Evolutionary conservation across 768 basidiomycete species (phyloP).

Genomic region (Hericium alpestre): DNA sequence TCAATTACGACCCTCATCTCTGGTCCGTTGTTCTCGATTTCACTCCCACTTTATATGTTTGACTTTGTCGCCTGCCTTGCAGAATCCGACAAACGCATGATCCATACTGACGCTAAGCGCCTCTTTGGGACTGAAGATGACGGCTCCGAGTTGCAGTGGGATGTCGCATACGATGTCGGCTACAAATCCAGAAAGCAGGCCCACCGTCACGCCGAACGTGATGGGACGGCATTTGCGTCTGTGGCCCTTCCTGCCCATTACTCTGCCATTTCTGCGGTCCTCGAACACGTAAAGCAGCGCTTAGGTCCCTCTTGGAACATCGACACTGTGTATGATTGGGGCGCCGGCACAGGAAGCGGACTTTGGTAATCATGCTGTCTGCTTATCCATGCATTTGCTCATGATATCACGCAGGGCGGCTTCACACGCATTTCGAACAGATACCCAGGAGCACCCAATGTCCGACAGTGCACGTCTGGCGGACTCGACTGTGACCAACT

Average conservation of each 20-base stretch:
- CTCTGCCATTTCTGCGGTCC: constrained; percentile 66
- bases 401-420: constrained; percentile 44
- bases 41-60: neutral
- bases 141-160: constrained; percentile 35
- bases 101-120: constrained; percentile 64
- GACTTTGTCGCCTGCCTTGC: neutral
- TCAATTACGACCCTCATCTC: constrained; percentile 59
- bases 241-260: constrained; percentile 83
- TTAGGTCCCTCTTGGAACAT: constrained; percentile 52
- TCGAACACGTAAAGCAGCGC: constrained; percentile 55
- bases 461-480: constrained; percentile 26
- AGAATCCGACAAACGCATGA: constrained; percentile 54
- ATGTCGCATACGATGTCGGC: constrained; percentile 38
- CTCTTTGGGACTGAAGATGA: constrained; percentile 40
- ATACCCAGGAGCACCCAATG: constrained; percentile 12
- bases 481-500: constrained; percentile 46
- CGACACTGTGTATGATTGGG: constrained; percentile 71
- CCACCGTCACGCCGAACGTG: constrained; percentile 48
- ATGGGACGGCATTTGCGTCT: constrained; percentile 78
- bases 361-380: constrained; percentile 47
- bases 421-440: constrained; percentile 49
- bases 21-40: constrained; percentile 27
- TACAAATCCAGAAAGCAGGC: constrained; percentile 56
- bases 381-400: constrained; percentile 3
- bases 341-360: constrained; percentile 71